Percentiles rank a stretch among this genome's conserved stretches.
Evolutionary conservation across 2,329 filamentous ascomycete genomes (phyloP).

Genomic region (Proliferodiscus dingleyae): DNA sequence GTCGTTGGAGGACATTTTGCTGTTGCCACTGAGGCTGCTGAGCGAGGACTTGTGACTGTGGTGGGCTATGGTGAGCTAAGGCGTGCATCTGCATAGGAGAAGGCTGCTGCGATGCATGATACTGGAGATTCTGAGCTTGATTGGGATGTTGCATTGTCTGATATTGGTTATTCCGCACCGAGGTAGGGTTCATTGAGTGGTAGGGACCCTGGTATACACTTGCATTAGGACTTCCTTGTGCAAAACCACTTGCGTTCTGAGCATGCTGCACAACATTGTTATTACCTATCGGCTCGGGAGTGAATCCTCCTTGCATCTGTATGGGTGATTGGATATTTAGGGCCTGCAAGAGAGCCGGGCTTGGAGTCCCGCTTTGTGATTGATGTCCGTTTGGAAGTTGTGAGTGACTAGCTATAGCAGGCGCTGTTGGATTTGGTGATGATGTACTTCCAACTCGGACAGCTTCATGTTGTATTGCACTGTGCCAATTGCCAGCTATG

Average conservation of each 20-base stretch:
- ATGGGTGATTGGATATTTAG: conserved; percentile 25
- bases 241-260: background rate
- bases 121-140: conserved; percentile 8
- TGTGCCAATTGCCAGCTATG: conserved; percentile 9
- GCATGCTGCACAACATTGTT: background rate
- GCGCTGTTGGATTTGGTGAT: conserved; percentile 12
- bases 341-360: conserved; percentile 20
- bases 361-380: conserved; percentile 16
- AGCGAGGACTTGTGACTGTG: conserved; percentile 5
- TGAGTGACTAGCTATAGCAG: conserved; percentile 8
- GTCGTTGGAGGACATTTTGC: background rate
- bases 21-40: conserved; percentile 3
- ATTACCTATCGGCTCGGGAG: conserved; percentile 1
- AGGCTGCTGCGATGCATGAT: conserved; percentile 12
- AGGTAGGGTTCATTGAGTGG: background rate
- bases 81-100: conserved; percentile 10
- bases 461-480: conserved; percentile 1
- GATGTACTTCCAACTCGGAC: conserved; percentile 1
- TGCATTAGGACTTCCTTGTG: background rate
- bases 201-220: background rate
- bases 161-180: conserved; percentile 10
- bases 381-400: conserved; percentile 8
- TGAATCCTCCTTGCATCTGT: conserved; percentile 18
- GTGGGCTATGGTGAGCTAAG: background rate
- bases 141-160: conserved; percentile 4